Evolutionary conservation across 495 filamentous ascomycete genomes (phyloP).

Genomic region (Durotheca rogersii): DNA sequence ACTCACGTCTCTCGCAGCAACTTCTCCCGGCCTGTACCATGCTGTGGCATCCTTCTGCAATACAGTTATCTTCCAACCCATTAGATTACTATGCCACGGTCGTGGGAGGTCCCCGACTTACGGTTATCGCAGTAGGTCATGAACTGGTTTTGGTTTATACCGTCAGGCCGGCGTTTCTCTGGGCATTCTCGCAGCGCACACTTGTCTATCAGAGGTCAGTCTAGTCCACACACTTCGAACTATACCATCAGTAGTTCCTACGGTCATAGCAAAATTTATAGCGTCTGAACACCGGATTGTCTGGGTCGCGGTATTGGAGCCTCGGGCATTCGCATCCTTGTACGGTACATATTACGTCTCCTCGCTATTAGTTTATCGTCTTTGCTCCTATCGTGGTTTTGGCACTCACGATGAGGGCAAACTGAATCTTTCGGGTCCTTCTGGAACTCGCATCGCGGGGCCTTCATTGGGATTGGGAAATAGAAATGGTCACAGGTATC

Average conservation of each 20-base stretch:
- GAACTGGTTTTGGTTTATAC: constrained; percentile 23
- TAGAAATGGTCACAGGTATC: constrained; percentile 20
- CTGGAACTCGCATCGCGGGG: constrained; percentile 1
- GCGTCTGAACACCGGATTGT: too few relatives aligned
- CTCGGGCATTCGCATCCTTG: constrained; percentile 6
- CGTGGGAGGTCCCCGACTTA: constrained; percentile 11
- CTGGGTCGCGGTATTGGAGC: too few relatives aligned
- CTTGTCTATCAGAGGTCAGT: constrained; percentile 14
- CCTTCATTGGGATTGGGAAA: background rate
- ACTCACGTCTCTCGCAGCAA: constrained; percentile 12
- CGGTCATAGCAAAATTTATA: constrained; percentile 24
- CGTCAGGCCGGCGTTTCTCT: constrained; percentile 10
- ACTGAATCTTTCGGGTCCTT: constrained; percentile 13
- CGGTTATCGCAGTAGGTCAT: constrained; percentile 30
- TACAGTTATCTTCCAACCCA: constrained; percentile 4
- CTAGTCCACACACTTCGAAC: background rate
- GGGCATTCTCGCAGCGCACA: background rate
- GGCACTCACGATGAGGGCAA: constrained; percentile 14
- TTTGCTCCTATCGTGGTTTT: too few relatives aligned
- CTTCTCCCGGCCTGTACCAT: background rate
- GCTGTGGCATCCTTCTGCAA: background rate
- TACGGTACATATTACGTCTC: constrained; percentile 12
- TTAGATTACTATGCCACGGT: background rate
- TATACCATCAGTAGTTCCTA: constrained; percentile 6
- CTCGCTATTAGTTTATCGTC: background rate